Percentiles rank a stretch among this genome's conserved stretches.
phyloP scores from a whole-genome alignment of 1,284 basidiomycete genomes.

The Farysia itapuensis region DNA sequence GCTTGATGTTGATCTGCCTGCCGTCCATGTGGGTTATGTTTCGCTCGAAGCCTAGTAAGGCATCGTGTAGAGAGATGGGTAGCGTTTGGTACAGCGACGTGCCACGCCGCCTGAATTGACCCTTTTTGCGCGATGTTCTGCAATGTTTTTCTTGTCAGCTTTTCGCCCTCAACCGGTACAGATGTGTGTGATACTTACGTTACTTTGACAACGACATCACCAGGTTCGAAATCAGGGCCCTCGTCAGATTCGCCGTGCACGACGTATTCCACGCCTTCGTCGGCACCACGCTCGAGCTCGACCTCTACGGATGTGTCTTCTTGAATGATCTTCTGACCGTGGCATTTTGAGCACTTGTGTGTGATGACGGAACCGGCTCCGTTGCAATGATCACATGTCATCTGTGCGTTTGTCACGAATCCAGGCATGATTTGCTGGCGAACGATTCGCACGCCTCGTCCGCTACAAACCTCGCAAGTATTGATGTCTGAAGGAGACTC shows the following conservation, averaged over 20 bases:
- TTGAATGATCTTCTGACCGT: slow-evolving; percentile 47
- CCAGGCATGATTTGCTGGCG: slow-evolving; percentile 60
- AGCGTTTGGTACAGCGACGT: slow-evolving; percentile 51
- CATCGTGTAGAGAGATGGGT: slow-evolving; percentile 52
- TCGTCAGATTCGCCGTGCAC: slow-evolving; percentile 56
- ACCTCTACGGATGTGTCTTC: slow-evolving; percentile 51
- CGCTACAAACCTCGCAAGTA: slow-evolving; percentile 48
- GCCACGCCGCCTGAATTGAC: slow-evolving; percentile 48
- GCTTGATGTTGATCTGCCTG: slow-evolving; percentile 37
- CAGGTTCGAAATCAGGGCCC: slow-evolving; percentile 50
- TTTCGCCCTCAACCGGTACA: no score
- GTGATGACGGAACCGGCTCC: slow-evolving; percentile 50
- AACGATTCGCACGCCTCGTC: slow-evolving; percentile 50
- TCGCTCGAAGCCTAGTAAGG: slow-evolving; percentile 52
- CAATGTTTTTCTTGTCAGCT: no score
- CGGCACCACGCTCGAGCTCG: slow-evolving; percentile 49
- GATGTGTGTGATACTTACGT: slow-evolving; percentile 28
- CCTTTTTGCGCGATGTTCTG: slow-evolving; percentile 10
- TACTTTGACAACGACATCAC: slow-evolving; percentile 54
- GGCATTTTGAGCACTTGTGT: slow-evolving; percentile 45
- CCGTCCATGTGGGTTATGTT: slow-evolving; percentile 53
- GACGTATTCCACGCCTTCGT: slow-evolving; percentile 48
- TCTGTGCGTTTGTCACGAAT: slow-evolving; percentile 55
- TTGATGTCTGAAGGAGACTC: slow-evolving; percentile 51
- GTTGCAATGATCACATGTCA: slow-evolving; percentile 48